Evolutionary conservation across 352 stramenopile genomes (phyloP).

Genomic region (Pilasporangium apinafurcum): DNA sequence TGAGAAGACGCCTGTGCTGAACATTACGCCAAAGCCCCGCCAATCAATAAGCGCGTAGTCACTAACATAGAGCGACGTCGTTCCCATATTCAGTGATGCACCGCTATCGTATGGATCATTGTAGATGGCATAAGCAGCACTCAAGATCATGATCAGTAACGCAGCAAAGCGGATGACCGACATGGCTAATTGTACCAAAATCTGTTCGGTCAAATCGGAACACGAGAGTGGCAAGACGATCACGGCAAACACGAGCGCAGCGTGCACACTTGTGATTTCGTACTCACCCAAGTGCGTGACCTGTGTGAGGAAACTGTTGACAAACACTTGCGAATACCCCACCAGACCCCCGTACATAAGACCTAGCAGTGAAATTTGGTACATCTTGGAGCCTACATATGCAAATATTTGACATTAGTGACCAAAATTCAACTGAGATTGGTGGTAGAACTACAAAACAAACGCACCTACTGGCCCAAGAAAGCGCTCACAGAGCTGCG

Average conservation of each 20-base stretch:
- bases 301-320: slow-evolving; percentile 77
- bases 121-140: slow-evolving; percentile 69
- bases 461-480: slow-evolving; percentile 23
- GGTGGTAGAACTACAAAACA: background rate
- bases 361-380: slow-evolving; percentile 79
- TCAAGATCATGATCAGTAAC: slow-evolving; percentile 85
- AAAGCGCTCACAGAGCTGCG: slow-evolving; percentile 70
- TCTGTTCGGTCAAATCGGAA: slow-evolving; percentile 87
- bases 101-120: slow-evolving; percentile 58
- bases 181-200: slow-evolving; percentile 84
- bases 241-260: slow-evolving; percentile 64
- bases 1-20: slow-evolving; percentile 87
- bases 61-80: slow-evolving; percentile 36
- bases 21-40: slow-evolving; percentile 84
- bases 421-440: background rate
- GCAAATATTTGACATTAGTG: background rate
- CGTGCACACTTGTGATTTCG: slow-evolving; percentile 45
- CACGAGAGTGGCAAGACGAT: slow-evolving; percentile 87
- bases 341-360: slow-evolving; percentile 88
- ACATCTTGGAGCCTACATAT: slow-evolving; percentile 57
- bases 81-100: background rate
- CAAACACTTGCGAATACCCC: slow-evolving; percentile 89
- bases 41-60: slow-evolving; percentile 60
- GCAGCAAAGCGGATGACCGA: slow-evolving; percentile 83
- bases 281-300: slow-evolving; percentile 47